Evolutionary conservation across 2,329 filamentous ascomycete species (phyloP), one percentile per base, ranked within the genome.

Genomic region (Colletotrichum paranaense): DNA sequence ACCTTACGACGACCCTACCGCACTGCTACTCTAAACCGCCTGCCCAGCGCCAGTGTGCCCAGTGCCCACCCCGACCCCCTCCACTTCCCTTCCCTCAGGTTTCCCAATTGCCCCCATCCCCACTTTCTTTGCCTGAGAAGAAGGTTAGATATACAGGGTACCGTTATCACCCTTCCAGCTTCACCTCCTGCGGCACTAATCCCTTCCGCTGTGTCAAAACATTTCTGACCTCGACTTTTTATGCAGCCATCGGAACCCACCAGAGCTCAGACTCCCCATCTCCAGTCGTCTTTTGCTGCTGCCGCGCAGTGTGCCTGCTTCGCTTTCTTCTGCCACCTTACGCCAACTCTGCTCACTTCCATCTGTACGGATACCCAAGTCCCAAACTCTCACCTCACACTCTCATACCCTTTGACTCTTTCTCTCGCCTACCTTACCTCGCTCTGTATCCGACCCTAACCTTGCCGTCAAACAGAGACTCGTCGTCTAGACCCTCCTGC

Each of bases 161-260:
- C 67, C 62, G 56, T 67, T 73, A 73, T 73, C 71, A 72, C 71
- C 71, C 65, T 68, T 74, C 56, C 75, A 77, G 76, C 76, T 76
- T 77, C 77, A 78, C 76, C 78, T 77, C 78, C 79, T 82, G 80
- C 81, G 81, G 81, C 81, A 82, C 79, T 78, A 81, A 79, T 80
- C 79, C 76, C 76, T 81, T 79, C 79, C 78, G 78, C 76, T 79
- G 81, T 81, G 79, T 79, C 79, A 80, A 82, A 80, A 80, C 79
- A 79, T 82, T 83, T 82, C 81, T 83, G 78, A 83, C 79, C 79
- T 73, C 60, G 70, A 73, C 59, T 69, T 58, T 80, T 81, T 78
- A 81, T 81, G 79, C 80, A 80, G 80, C 78, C 78, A 74, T 74
- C 75, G 49, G 72, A 74, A 76, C 72, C 77, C 78, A 76, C 76